Evolutionary conservation across 1,284 basidiomycete genomes (phyloP), one percentile per base, ranked within the genome.

Genomic region (Wallemia ichthyophaga): DNA sequence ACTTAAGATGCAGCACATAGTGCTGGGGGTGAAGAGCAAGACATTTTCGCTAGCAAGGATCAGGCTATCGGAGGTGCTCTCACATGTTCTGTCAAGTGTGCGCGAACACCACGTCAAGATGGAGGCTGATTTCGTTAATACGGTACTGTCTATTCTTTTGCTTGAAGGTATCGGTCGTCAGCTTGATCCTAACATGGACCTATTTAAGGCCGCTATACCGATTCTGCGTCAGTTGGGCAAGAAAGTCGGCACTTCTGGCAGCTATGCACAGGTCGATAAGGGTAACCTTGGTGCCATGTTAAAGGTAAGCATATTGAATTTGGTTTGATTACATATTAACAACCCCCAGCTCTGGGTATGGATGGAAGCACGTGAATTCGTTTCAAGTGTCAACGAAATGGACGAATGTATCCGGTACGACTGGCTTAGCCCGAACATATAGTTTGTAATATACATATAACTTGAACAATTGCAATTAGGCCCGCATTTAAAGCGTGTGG

Each of bases 91-190:
- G 55, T 78, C 73, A 64, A 80, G 82, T n/a, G 89, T 99, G 1
- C 73, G 89, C 58, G 76, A 79, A 63, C 91, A 96, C 69, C 94
- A 95, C 67, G 94, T 98, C 64, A 95, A 91, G 75, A 85, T 99
- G 80, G 92, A 98, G 71, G 87, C 83, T 15, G 94, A 98, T 69
- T 99, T 99, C 67, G 81, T 98, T 66, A 96, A 98, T 69, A 98
- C 94, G 0, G 88, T 98, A 58, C 84, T 98, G 62, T 85, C 84
- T 9, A 88, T 96, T 60, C 70, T 99, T 61, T 69, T 99, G 59
- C 72, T 99, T 56, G 94, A 99, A 71, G 94, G 94, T 0, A 96
- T 98, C 64, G 94, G 94, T 19, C 72, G 94, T 60, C 87, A 85
- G 70, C 70, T 99, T 62, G 89, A 99, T 71, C 89, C 94, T 0